phyloP scores from a whole-genome alignment of 495 filamentous ascomycete genomes.

The Pyronema omphalodes region DNA sequence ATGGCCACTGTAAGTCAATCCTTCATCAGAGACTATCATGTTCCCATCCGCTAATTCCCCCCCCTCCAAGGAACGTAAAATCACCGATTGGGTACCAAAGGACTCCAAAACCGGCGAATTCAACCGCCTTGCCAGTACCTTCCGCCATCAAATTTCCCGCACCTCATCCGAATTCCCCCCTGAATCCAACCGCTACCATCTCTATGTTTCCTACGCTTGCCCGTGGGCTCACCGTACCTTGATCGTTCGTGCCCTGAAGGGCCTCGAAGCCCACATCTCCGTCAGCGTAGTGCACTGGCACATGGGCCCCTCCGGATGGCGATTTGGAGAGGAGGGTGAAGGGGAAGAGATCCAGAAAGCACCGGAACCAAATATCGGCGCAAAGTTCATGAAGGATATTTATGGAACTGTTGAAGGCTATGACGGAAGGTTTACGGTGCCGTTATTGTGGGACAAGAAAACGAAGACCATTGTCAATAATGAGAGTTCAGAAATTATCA shows the following conservation, averaged over 20 bases:
- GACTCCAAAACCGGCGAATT: constrained; percentile 23
- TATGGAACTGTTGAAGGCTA: constrained; percentile 57
- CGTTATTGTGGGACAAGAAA: constrained; percentile 60
- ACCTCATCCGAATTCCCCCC: constrained; percentile 46
- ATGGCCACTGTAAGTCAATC: no score
- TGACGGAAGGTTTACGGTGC: constrained; percentile 59
- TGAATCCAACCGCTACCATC: constrained; percentile 57
- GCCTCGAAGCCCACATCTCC: constrained; percentile 52
- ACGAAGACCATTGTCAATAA: constrained; percentile 59
- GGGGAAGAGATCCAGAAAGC: constrained; percentile 31
- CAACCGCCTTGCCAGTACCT: constrained; percentile 27
- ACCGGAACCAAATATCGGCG: constrained; percentile 49
- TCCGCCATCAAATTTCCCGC: constrained; percentile 23
- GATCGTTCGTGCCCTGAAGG: constrained; percentile 60
- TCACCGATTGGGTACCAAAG: constrained; percentile 5
- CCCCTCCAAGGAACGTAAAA: neutral
- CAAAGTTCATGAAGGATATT: constrained; percentile 45
- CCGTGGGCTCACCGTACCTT: constrained; percentile 72
- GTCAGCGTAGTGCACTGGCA: constrained; percentile 52
- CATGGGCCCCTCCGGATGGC: constrained; percentile 54
- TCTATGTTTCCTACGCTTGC: constrained; percentile 60
- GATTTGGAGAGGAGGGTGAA: constrained; percentile 49
- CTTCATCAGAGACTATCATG: no score
- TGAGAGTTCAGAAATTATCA: constrained; percentile 67
- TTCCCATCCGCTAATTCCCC: neutral